Conservation (phyloP, 352 stramenopile genomes). For the Phytophthora idaei region DNA sequence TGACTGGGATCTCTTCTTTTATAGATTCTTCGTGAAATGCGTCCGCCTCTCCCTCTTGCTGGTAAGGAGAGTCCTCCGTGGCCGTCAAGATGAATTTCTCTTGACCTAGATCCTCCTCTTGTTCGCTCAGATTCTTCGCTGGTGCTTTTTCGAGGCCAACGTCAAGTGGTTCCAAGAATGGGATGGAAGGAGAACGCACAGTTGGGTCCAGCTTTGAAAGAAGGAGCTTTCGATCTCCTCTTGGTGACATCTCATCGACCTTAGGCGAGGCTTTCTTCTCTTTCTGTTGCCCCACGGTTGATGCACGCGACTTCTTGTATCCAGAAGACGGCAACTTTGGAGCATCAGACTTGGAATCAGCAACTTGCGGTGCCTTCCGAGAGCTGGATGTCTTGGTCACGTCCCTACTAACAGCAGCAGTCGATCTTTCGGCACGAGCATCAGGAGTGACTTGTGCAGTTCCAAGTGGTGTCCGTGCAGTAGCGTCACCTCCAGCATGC, state of each 20-base stretch:
- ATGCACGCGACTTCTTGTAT: constrained; percentile 45
- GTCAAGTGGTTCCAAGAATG: constrained; percentile 27
- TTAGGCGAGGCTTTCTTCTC: constrained; percentile 14
- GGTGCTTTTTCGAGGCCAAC: constrained; percentile 26
- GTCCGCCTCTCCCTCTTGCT: constrained; percentile 23
- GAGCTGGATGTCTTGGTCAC: neutral
- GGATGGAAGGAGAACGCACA: constrained; percentile 19
- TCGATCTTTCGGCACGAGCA: neutral
- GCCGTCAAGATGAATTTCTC: constrained; percentile 17
- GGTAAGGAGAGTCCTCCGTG: constrained; percentile 19
- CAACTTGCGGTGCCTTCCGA: constrained; percentile 3
- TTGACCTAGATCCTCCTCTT: neutral
- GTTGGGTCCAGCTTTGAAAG: constrained; percentile 16
- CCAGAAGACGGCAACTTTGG: constrained; percentile 38
- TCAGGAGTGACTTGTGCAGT: neutral
- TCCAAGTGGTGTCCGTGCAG: constrained; percentile 1
- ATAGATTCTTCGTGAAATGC: constrained; percentile 36
- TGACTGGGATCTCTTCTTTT: constrained; percentile 29
- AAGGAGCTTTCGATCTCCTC: constrained; percentile 13
- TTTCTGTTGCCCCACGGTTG: constrained; percentile 23
- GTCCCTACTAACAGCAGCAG: neutral
- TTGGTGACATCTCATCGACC: constrained; percentile 7
- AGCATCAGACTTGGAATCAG: constrained; percentile 18
- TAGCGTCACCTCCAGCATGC: constrained; percentile 1
- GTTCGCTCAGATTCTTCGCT: neutral